phyloP scores from a whole-genome alignment of 257 asterid species.

The Solanum neorickii region DNA sequence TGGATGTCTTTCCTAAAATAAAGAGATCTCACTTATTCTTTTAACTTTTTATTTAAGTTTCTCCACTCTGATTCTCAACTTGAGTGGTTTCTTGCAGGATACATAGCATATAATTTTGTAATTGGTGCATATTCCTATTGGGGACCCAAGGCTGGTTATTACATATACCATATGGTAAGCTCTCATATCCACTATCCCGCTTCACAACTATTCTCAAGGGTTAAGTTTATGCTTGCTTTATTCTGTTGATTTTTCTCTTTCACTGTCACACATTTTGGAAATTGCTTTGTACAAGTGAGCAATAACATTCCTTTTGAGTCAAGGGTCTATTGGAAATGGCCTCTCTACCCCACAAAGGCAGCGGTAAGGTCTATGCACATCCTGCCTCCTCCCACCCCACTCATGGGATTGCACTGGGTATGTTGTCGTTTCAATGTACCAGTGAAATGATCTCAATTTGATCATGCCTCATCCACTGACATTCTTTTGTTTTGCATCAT shows the following conservation, averaged over 20 bases:
- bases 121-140: conserved; percentile 97
- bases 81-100: conserved; percentile 41
- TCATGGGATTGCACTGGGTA: not conserved
- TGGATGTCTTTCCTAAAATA: conserved; percentile 1
- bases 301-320: not conserved
- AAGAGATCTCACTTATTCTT: not conserved
- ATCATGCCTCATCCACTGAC: not conserved
- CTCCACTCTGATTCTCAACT: not conserved
- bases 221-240: not conserved
- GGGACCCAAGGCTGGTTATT: conserved; percentile 99
- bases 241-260: not conserved
- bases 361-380: not conserved
- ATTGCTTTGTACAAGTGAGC: not conserved
- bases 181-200: not conserved
- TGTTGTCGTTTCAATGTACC: not conserved
- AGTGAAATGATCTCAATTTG: not conserved
- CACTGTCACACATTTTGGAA: not conserved
- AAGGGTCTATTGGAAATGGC: not conserved
- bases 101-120: conserved; percentile 90
- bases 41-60: not conserved
- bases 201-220: not conserved
- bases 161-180: conserved; percentile 84
- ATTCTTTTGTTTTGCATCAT: not conserved
- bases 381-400: not conserved
- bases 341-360: not conserved